Evolutionary conservation across 2,329 filamentous ascomycete genomes (phyloP).

Genomic region (Apiospora aurea): DNA sequence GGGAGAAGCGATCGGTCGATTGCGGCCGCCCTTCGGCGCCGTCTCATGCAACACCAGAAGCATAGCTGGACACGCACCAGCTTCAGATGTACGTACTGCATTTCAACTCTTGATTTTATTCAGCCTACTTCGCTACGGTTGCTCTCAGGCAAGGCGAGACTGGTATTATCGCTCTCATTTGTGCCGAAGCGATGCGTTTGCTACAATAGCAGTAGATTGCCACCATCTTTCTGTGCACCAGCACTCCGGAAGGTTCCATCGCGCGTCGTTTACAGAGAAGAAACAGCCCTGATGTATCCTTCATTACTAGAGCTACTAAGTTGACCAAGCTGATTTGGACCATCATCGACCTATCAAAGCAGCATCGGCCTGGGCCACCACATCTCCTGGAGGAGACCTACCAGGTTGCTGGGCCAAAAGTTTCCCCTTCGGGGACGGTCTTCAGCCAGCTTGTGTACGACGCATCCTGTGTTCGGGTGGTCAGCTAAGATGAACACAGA

Average conservation of each 20-base stretch:
- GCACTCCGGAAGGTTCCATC: background rate
- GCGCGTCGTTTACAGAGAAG: background rate
- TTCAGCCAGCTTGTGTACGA: slow-evolving; percentile 25
- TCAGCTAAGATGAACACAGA: background rate
- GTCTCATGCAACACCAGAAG: no score
- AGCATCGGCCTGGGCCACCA: background rate
- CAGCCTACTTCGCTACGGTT: no score
- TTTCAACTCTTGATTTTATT: no score
- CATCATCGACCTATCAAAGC: background rate
- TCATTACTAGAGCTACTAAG: background rate
- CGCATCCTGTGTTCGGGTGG: slow-evolving; percentile 12
- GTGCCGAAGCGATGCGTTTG: no score
- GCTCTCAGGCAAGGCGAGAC: no score
- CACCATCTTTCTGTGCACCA: no score
- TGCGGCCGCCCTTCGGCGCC: no score
- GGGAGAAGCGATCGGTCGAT: no score
- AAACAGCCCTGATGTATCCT: background rate
- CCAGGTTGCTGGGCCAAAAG: slow-evolving; percentile 25
- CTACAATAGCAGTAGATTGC: no score
- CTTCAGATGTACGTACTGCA: no score
- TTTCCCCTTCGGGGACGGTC: slow-evolving; percentile 26
- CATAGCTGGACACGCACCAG: no score
- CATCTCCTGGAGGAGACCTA: background rate
- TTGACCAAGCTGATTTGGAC: background rate
- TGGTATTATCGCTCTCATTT: no score